A percentile compares a stretch with the other conserved stretches of the same genome.
Evolutionary conservation across 192 early-diverging fungal species (phyloP).

Genomic region (Coemansia sp.): DNA sequence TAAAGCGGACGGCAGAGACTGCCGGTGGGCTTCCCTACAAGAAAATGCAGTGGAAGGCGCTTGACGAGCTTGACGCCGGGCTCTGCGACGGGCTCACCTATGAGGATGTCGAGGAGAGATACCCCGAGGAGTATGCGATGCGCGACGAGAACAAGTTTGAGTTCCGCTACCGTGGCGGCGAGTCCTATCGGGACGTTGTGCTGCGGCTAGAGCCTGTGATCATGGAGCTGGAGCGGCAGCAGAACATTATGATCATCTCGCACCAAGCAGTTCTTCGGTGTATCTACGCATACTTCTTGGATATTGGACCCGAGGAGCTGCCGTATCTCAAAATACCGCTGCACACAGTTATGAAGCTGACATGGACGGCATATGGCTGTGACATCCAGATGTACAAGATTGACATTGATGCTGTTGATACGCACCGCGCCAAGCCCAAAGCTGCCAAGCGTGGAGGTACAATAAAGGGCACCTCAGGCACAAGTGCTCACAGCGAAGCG

Average conservation of each 20-base stretch:
- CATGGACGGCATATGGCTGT: slow-evolving; percentile 95
- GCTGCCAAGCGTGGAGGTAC: slow-evolving; percentile 26
- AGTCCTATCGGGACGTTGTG: slow-evolving; percentile 96
- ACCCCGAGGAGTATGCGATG: slow-evolving; percentile 91
- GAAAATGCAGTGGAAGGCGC: slow-evolving; percentile 93
- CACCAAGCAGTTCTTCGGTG: slow-evolving; percentile 98
- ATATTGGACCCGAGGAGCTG: slow-evolving; percentile 88
- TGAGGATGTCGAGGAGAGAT: slow-evolving; percentile 93
- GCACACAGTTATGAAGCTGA: slow-evolving; percentile 95
- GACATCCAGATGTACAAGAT: slow-evolving; percentile 90
- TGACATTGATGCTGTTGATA: slow-evolving; percentile 97
- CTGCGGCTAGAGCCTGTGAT: slow-evolving; percentile 96
- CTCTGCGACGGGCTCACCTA: slow-evolving; percentile 99
- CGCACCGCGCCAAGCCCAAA: slow-evolving; percentile 78
- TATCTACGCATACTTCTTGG: slow-evolving; percentile 97
- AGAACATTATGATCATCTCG: slow-evolving; percentile 93
- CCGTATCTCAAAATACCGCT: slow-evolving; percentile 99
- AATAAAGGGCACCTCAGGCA: slow-evolving; percentile 7
- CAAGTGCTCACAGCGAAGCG: slow-evolving; percentile 6
- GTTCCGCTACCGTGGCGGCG: slow-evolving; percentile 79
- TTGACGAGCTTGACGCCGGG: slow-evolving; percentile 97
- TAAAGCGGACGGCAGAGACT: slow-evolving; percentile 92
- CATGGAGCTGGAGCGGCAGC: slow-evolving; percentile 98
- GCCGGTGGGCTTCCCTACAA: slow-evolving; percentile 75
- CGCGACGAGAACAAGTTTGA: slow-evolving; percentile 97